A percentile compares a stretch with the other conserved stretches of the same genome.
Conservation (phyloP, 1,284 basidiomycete species). For the Irpex lacteus region DNA sequence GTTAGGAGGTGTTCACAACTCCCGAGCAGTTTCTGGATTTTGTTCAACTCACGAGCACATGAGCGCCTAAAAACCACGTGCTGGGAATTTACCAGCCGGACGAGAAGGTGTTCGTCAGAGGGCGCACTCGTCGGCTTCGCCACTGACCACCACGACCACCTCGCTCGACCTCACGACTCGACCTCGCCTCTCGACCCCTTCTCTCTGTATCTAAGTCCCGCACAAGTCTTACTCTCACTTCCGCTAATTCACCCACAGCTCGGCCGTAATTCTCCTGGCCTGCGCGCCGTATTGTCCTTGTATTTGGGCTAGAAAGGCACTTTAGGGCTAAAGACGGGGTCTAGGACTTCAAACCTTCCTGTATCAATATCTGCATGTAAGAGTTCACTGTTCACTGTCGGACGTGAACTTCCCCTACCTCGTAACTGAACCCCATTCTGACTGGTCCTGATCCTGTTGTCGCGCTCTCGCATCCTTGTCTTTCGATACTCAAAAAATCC, state of each 20-base stretch:
- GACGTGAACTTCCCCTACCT: conserved; percentile 17
- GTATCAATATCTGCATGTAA: conserved; percentile 32
- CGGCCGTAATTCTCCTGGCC: conserved; percentile 11
- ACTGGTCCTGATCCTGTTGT: conserved; percentile 25
- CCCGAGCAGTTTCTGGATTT: conserved; percentile 35
- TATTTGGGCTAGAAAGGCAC: conserved; percentile 20
- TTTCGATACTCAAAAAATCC: conserved; percentile 28
- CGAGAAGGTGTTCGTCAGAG: neutral
- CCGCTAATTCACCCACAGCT: conserved; percentile 1
- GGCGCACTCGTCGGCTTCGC: neutral
- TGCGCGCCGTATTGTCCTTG: conserved; percentile 19
- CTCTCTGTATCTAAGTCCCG: conserved; percentile 6
- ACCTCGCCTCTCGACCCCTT: neutral
- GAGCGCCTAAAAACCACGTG: neutral
- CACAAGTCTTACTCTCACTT: neutral
- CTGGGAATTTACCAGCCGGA: conserved; percentile 3
- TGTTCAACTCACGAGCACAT: conserved; percentile 30
- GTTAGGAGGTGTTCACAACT: conserved; percentile 4
- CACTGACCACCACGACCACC: conserved; percentile 7
- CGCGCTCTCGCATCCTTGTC: conserved; percentile 19
- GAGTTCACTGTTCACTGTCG: conserved; percentile 20
- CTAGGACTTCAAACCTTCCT: conserved; percentile 22
- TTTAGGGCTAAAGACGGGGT: conserved; percentile 18
- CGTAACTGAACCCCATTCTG: conserved; percentile 25
- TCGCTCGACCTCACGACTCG: neutral